phyloP scores from a whole-genome alignment of 768 basidiomycete genomes.

The Mycena filopes region DNA sequence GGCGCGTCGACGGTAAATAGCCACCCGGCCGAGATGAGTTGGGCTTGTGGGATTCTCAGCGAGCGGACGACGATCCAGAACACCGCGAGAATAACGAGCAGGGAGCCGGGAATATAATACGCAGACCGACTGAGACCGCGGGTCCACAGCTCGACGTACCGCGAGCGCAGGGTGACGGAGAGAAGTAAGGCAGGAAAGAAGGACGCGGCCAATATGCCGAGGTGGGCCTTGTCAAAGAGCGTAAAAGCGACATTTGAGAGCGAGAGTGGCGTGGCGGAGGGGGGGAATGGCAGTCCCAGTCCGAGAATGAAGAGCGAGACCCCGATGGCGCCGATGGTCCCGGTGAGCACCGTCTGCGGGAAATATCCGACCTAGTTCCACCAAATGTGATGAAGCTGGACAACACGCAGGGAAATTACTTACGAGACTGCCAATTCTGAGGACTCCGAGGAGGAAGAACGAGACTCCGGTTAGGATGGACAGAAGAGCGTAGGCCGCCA shows the following conservation, averaged over 20 bases:
- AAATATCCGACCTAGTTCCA: conserved; percentile 37
- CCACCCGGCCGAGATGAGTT: conserved; percentile 33
- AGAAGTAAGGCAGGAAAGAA: conserved; percentile 36
- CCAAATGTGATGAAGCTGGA: not conserved
- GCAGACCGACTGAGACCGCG: conserved; percentile 34
- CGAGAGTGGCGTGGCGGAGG: conserved; percentile 20
- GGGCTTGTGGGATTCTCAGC: conserved; percentile 1
- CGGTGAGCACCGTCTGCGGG: conserved; percentile 38
- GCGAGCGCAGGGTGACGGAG: conserved; percentile 32
- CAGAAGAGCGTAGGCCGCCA: conserved; percentile 39
- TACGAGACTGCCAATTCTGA: conserved; percentile 36
- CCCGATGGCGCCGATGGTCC: conserved; percentile 38
- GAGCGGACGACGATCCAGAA: conserved; percentile 35
- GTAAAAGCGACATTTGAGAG: conserved; percentile 27
- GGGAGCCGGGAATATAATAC: conserved; percentile 33
- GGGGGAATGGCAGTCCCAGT: conserved; percentile 24
- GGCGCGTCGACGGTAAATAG: conserved; percentile 35
- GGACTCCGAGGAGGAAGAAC: conserved; percentile 35
- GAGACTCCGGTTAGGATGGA: conserved; percentile 36
- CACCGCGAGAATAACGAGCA: conserved; percentile 31
- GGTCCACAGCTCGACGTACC: conserved; percentile 28
- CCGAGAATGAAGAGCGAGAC: conserved; percentile 37
- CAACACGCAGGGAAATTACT: not conserved
- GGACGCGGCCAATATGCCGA: conserved; percentile 35
- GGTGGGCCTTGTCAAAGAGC: conserved; percentile 32